These are phyloP conservation scores for Phytophthora foliorum DNA, from an alignment of 352 stramenopile species.

Conservation along the genomic window DNA sequence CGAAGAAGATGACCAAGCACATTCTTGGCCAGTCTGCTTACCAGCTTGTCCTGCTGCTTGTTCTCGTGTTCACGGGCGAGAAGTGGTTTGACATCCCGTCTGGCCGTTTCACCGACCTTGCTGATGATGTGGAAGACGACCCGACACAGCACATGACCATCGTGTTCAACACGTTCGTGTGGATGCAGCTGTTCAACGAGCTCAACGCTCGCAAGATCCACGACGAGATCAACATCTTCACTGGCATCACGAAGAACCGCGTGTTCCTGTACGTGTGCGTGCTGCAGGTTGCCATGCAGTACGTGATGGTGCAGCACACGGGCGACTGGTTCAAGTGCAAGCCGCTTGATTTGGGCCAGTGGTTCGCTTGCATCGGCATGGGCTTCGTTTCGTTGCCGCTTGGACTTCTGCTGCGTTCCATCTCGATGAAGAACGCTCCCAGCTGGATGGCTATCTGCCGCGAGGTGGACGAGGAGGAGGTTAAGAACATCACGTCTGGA, in stretches of 20 bases:
- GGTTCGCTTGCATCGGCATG: constrained; percentile 68
- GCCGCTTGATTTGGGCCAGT: constrained; percentile 54
- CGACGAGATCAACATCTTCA: constrained; percentile 96
- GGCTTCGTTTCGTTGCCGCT: constrained; percentile 61
- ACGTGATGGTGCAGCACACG: constrained; percentile 96
- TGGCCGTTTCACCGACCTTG: constrained; percentile 46
- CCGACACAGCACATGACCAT: constrained; percentile 95
- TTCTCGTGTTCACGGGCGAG: constrained; percentile 81
- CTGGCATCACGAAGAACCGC: constrained; percentile 90
- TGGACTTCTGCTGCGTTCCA: constrained; percentile 58
- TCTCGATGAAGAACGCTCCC: constrained; percentile 67
- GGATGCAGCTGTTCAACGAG: constrained; percentile 94
- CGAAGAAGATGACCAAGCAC: constrained; percentile 94
- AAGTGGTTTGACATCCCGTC: constrained; percentile 62
- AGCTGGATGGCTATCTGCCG: constrained; percentile 67
- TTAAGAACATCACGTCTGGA: constrained; percentile 39
- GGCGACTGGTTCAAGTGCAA: constrained; percentile 76
- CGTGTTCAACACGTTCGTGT: constrained; percentile 98
- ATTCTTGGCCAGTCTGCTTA: constrained; percentile 94
- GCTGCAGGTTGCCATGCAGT: constrained; percentile 91
- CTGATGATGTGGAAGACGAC: constrained; percentile 57
- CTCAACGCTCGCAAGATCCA: constrained; percentile 88
- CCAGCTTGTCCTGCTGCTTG: constrained; percentile 90
- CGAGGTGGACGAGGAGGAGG: constrained; percentile 57
- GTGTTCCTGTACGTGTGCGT: constrained; percentile 94